Base-by-base conservation (phyloP, 331 rosid genomes). In the Quercus phellos region DNA sequence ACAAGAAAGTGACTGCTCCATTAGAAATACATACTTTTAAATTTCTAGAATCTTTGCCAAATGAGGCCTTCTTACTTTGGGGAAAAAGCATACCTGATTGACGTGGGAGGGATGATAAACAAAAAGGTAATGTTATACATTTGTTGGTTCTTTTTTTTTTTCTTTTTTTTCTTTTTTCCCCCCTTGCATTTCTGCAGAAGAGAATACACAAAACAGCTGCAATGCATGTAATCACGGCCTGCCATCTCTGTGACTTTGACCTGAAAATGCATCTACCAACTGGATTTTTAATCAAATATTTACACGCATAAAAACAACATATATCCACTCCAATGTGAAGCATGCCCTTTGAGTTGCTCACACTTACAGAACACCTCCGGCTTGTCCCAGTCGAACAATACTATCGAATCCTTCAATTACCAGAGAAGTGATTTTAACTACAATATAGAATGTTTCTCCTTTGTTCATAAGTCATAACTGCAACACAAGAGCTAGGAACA, bases 171-270 rank as follows among this genome's bases (percentile, higher is more conserved):
- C 72, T 27, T 68, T 38, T 63, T 29, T 56, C 21, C 51, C 78
- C 82, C 66, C 91, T 87, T 83, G 86, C 90, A 84, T 82, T 85
- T 79, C 79, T 77, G 82, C 78, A 38, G 79, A 78, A 74, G 83
- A 79, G 74, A 82, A 75, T 78, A 80, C 86, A 90, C 90, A 85
- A 84, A 83, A 86, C 86, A 89, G 88, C 26, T 51, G 81, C 46
- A 73, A 85, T 88, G 97, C 91, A 85, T 79, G 77, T 81, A 75
- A 84, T 72, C 88, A 80, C 78, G 96, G 96, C 91, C 98, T 85
- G 96, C 91, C 98, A 88, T 89, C 81, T 59, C 76, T 73, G 84
- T 85, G 90, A 91, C 97, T 93, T 93, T 77, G 97, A 93, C 98
- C 98, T 70, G 87, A 82, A 82, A 79, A 89, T 63, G 85, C 91